phyloP scores from a whole-genome alignment of 495 filamentous ascomycete species.

The Geopyxis carbonaria region DNA sequence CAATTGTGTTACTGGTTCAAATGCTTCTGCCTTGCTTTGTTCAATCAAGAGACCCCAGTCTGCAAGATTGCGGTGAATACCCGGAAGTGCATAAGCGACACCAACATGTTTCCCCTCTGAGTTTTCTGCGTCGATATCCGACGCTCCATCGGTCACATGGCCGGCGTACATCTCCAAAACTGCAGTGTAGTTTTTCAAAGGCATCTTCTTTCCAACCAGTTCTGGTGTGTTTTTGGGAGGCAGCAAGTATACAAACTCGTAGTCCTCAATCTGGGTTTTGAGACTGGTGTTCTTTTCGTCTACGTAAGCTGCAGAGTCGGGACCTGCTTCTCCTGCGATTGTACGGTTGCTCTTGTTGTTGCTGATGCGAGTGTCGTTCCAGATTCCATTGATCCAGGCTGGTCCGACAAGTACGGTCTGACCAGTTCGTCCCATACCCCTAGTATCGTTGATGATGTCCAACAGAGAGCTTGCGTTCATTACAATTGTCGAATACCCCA shows the following conservation, averaged over 20 bases:
- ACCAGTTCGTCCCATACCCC: constrained; percentile 39
- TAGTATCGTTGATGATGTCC: constrained; percentile 37
- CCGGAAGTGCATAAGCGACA: constrained; percentile 37
- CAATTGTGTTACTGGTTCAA: constrained; percentile 52
- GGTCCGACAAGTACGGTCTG: constrained; percentile 43
- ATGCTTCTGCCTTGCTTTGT: constrained; percentile 54
- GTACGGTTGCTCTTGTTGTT: background rate
- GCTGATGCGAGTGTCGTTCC: constrained; percentile 11
- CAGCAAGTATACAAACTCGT: constrained; percentile 18
- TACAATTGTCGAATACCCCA: constrained; percentile 42
- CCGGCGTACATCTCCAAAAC: constrained; percentile 15
- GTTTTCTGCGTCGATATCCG: constrained; percentile 32
- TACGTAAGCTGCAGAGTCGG: background rate
- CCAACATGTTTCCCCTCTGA: constrained; percentile 37
- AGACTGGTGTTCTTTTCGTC: background rate
- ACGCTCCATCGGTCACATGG: constrained; percentile 16
- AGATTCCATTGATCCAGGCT: constrained; percentile 33
- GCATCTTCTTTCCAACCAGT: constrained; percentile 13
- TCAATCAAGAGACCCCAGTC: constrained; percentile 74
- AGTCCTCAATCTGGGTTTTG: constrained; percentile 12
- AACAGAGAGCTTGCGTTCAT: constrained; percentile 38
- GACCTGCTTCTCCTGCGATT: background rate
- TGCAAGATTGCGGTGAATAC: constrained; percentile 30
- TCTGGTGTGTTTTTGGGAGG: constrained; percentile 13
- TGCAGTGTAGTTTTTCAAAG: constrained; percentile 14